Evolutionary conservation across 371 early-diverging fungal genomes (phyloP), one percentile per base, ranked within the genome.

Genomic region (Lichtheimia corymbifera): DNA sequence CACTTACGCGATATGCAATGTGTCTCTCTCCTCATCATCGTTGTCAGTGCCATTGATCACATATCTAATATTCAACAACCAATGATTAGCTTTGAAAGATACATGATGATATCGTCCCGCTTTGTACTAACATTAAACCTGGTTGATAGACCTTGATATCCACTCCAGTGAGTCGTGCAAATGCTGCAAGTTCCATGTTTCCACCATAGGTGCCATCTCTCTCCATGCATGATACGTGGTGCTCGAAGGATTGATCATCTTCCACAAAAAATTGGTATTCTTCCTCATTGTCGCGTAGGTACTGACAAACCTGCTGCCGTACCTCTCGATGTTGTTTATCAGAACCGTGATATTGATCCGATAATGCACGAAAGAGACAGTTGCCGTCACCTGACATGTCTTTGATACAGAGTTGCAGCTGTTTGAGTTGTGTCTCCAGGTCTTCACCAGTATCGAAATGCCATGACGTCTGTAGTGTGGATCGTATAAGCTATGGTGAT

Each of bases 351-450:
- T 75, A 79, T 67, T 93, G 94, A 70, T 93, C 91, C 3, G 90
- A 83, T 24, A 93, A 76, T 0, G 92, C 82, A 13, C 90, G 78
- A 67, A 91, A 93, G 47, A 92, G 70, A 68, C 95, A 95, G 76
- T 95, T 93, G 55, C 94, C 93, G 65, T 95, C 94, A 35, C 93
- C 93, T 22, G 77, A 66, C 50, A 93, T 88, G 60, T 89, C 90
- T 60, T 88, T 91, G 53, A 83, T 85, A 53, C 83, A 83, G 18
- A 90, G 70, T 18, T 80, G 76, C 11, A 79, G 61, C 27, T 64
- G 63, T 17, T 70, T 68, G 13, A 89, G 66, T 43, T 76, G 69
- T 25, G 52, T 43, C 54, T 72, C 64, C n/a, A 72, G 53, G 64
- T 68, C 66, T 11, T 62, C 65, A 42, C 45, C 68, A 59, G 55